Conservation (phyloP, 73 alveolate genomes). For the Paramecium pentaurelia region DNA sequence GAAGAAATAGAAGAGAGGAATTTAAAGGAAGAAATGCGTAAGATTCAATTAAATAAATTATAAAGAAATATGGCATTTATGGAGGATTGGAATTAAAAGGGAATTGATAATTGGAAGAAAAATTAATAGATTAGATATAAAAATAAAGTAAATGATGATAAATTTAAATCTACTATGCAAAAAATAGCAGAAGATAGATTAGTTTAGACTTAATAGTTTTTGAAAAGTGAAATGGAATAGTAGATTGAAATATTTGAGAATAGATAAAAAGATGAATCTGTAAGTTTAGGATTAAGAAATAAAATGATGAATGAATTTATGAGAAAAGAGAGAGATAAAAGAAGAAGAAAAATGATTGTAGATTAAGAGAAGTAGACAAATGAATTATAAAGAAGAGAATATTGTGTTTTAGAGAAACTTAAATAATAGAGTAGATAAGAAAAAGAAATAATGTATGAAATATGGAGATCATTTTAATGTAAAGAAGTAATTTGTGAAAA, state of each 20-base stretch:
- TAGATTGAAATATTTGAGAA: conserved; percentile 89
- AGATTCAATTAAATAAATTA: conserved; percentile 86
- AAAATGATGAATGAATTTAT: conserved; percentile 85
- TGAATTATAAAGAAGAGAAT: conserved; percentile 91
- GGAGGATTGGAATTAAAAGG: conserved; percentile 97
- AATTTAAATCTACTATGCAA: conserved; percentile 85
- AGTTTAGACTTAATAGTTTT: conserved; percentile 73
- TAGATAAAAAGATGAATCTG: conserved; percentile 64
- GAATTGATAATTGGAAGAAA: conserved; percentile 96
- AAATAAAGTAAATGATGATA: conserved; percentile 85
- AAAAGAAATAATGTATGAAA: conserved; percentile 90
- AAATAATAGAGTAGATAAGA: conserved; percentile 88
- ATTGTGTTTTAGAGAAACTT: conserved; percentile 75
- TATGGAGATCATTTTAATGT: conserved; percentile 92
- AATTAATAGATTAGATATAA: conserved; percentile 87
- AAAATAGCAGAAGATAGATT: conserved; percentile 76
- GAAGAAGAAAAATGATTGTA: conserved; percentile 92
- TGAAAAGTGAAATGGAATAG: conserved; percentile 74
- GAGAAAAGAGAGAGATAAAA: conserved; percentile 92
- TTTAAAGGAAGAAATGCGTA: conserved; percentile 83
- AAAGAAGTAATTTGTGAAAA: conserved; percentile 83
- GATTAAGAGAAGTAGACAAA: conserved; percentile 90
- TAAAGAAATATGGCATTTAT: conserved; percentile 96
- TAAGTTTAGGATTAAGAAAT: conserved; percentile 77
- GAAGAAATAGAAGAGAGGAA: conserved; percentile 77